Evolutionary conservation across 163 green algal species (phyloP), one percentile per base, ranked within the genome.

Genomic region (Chlamydomonas reinhardtii): DNA sequence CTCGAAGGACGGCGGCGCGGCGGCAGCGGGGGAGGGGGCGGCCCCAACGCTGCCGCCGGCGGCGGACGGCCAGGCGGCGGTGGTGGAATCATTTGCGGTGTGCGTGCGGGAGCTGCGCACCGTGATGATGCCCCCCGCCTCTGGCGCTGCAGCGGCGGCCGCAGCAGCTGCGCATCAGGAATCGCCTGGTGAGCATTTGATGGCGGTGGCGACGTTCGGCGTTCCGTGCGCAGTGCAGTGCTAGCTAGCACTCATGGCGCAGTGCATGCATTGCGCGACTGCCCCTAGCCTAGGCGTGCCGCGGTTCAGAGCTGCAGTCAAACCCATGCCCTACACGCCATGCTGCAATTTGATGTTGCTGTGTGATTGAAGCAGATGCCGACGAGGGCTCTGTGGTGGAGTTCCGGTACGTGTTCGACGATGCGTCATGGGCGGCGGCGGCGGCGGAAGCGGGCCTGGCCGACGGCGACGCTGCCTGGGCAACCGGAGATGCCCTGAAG

Each of bases 391-490:
- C 52, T 12, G 37, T 84, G 17, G 64, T 84, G 16, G 76, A 84
- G 64, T 84, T 84, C 48, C 64, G 62, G 0, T 84, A 75, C 64
- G 39, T 84, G 1, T 74, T 43, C 29, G 76, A 74, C 64, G 75
- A 73, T 37, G 59, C 75, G 2, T 73, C 59, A 5, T 83, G 34
- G 59, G 62, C n/a, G 6, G 59, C 22, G 64, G 27, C 64, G 61
- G 61, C 20, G 61, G 25, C 25, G 54, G n/a, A 31, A 5, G 35
- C 74, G 19, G 48, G 48, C 48, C 48, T 56, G 48, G 14, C 48
- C 48, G 48, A 56, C 48, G 19, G 48, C 48, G 48, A 56, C 48
- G 6, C 14, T 14, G 48, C 14, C 48, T 2, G 11, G 48, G 9
- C 48, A 20, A 14, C 48, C 48, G 48, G 48, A 2, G 48, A 1